Base-by-base conservation (phyloP, 495 filamentous ascomycete genomes). In the Elaphomyces granulatus region DNA sequence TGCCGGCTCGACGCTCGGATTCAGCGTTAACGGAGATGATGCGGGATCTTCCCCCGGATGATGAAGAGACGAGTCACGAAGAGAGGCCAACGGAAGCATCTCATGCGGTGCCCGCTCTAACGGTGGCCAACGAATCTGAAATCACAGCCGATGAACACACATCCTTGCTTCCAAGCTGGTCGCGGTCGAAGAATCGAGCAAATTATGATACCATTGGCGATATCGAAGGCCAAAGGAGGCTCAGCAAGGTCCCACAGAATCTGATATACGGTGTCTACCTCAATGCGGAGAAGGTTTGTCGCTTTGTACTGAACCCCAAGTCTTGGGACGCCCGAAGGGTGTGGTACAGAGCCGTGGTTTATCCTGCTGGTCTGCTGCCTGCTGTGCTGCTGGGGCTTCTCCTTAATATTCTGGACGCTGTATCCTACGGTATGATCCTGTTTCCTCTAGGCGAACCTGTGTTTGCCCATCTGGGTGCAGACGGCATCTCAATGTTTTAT, bases 401-500 rank as follows among this genome's bases (percentile, higher is more conserved):
- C 4, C 69, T 98, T 14, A 98, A 95, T 49, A 78, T 98, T 32
- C 66, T 98, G 18, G 90, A 98, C 63, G 90, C 86, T 17, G 56
- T 98, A 30, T 95, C 88, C 9, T 98, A 98, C 53, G 90, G 86
- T 40, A 88, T 94, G 80, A 96, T 98, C 46, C 60, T 98, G 14
- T 98, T 98, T 45, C 90, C 90, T 3, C 68, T 96, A 17, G 84
- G 85, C 15, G 78, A 81, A 48, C 73, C 80, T 1, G 72, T 93
- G 14, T 98, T 98, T 52, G 68, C 77, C 19, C 66, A 77, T 36
- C 72, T 95, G 17, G 90, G 87, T 3, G 74, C 87, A 3, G 88
- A 94, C 37, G 90, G 90, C 10, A 93, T 98, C 42, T 94, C 92
- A 0, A 96, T 98, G 66, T 98, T 95, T 62, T 98, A 95, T 53